Conservation (phyloP, 2,329 filamentous ascomycete genomes). For the Fusarium concolor region DNA sequence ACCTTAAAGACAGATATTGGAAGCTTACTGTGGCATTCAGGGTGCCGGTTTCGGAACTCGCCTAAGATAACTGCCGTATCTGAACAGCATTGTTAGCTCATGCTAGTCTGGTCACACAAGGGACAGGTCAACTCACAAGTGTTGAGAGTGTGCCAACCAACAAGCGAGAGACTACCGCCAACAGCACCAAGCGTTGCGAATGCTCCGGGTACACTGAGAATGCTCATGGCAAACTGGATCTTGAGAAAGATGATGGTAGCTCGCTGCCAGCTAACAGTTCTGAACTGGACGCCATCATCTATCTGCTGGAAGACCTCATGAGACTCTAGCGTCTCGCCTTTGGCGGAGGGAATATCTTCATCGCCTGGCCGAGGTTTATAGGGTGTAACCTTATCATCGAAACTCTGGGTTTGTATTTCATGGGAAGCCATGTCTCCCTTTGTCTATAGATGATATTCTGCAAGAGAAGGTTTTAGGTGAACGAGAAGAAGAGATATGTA, state of each 20-base stretch:
- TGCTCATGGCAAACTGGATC: conserved; percentile 41
- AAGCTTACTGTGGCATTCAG: not conserved
- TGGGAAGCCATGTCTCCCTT: not conserved
- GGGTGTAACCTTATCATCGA: not conserved
- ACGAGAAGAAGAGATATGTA: not conserved
- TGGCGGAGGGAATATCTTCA: not conserved
- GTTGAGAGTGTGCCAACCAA: conserved; percentile 5
- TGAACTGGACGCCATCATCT: conserved; percentile 46
- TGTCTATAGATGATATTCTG: not conserved
- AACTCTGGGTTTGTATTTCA: not conserved
- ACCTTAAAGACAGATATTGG: accelerated
- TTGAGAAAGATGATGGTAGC: conserved; percentile 56
- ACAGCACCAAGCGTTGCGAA: conserved; percentile 30
- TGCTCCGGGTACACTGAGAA: conserved; percentile 46
- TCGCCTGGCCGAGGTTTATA: not conserved
- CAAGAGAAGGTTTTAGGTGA: not conserved
- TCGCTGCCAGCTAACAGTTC: conserved; percentile 53
- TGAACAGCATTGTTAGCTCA: not conserved
- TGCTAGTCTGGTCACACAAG: no score
- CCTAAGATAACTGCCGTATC: not conserved
- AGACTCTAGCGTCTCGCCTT: not conserved
- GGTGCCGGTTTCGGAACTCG: conserved; percentile 3
- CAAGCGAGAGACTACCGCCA: not conserved
- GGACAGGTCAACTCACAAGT: not conserved
- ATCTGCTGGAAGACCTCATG: conserved; percentile 46